Evolutionary conservation across 225 moss, liverwort and hornwort genomes (phyloP).

Genomic region (Physcomitrium patens): DNA sequence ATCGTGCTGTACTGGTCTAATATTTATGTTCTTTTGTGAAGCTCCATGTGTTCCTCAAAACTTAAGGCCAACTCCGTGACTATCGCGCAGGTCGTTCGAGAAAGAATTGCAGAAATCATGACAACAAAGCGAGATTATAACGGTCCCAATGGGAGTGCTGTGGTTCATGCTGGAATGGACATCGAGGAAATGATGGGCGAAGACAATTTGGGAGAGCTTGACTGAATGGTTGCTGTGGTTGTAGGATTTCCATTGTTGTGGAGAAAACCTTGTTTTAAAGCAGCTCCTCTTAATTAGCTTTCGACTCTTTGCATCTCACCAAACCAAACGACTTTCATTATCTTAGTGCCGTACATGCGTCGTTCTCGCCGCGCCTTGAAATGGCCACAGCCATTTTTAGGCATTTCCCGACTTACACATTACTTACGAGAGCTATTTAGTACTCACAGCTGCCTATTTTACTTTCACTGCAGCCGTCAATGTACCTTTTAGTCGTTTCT

Average conservation of each 20-base stretch:
- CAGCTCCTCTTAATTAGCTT: too few relatives aligned
- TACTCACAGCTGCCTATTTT: too few relatives aligned
- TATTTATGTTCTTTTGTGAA: background rate
- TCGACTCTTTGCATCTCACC: too few relatives aligned
- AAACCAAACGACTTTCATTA: too few relatives aligned
- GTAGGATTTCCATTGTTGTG: background rate
- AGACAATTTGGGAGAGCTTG: slow-evolving; percentile 52
- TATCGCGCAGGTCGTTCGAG: slow-evolving; percentile 67
- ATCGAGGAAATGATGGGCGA: slow-evolving; percentile 54
- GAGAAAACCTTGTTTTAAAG: background rate
- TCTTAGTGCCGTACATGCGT: too few relatives aligned
- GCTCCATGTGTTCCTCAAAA: background rate
- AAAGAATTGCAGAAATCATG: slow-evolving; percentile 64
- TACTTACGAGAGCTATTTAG: too few relatives aligned
- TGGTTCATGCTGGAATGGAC: slow-evolving; percentile 50
- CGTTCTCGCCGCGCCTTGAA: too few relatives aligned
- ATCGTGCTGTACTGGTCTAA: background rate
- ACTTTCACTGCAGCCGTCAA: too few relatives aligned
- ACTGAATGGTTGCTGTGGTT: slow-evolving; percentile 28
- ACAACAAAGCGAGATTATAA: slow-evolving; percentile 56
- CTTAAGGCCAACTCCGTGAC: background rate
- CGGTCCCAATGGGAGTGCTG: slow-evolving; percentile 43
- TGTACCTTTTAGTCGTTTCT: too few relatives aligned
- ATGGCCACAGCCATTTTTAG: too few relatives aligned
- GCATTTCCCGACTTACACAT: too few relatives aligned